Conservation (phyloP, 768 basidiomycete species). For the Mycena rosella region DNA sequence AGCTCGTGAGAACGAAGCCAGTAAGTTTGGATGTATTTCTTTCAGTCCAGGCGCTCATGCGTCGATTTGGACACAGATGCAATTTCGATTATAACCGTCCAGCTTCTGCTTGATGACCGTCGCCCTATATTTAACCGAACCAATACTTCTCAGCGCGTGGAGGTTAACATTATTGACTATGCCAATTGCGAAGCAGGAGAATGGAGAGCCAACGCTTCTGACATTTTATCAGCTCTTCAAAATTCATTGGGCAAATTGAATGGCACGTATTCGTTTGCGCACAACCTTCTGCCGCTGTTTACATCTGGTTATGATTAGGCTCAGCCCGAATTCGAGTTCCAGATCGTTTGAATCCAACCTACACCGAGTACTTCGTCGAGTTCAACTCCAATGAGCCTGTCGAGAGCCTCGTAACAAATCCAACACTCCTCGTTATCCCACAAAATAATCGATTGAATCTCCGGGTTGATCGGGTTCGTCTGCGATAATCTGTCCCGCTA, state of each 20-base stretch:
- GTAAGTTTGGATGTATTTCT: neutral
- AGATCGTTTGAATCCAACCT: neutral
- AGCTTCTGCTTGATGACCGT: neutral
- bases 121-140: neutral
- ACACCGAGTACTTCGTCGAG: conserved; percentile 9
- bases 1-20: too few relatives aligned
- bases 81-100: neutral
- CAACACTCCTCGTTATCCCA: neutral
- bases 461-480: neutral
- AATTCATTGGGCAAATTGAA: neutral
- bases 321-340: neutral
- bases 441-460: neutral
- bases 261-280: neutral
- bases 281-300: too few relatives aligned
- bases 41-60: neutral
- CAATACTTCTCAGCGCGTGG: neutral
- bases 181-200: neutral
- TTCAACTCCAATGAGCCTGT: neutral
- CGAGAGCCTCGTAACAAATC: neutral
- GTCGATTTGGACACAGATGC: neutral
- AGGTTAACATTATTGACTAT: neutral
- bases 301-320: neutral
- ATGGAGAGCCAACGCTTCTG: neutral
- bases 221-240: neutral
- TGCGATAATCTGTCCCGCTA: neutral